Conservation (phyloP, 148 eudicot genomes). For the Pouteria glomerata region DNA sequence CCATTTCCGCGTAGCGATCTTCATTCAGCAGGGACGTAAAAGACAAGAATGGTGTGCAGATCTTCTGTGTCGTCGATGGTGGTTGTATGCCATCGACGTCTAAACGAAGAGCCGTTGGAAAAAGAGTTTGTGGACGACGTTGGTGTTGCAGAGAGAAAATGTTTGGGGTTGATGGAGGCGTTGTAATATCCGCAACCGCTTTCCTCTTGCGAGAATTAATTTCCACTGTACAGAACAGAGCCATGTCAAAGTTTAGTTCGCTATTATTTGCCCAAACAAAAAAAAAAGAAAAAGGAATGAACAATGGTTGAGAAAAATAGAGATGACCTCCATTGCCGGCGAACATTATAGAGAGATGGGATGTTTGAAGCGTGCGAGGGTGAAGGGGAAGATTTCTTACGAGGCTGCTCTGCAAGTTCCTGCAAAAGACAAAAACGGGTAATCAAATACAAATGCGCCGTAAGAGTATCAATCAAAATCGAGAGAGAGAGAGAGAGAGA, state of each 20-base stretch:
- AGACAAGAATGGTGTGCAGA: not conserved
- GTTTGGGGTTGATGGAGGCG: not conserved
- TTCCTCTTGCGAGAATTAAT: constrained; percentile 9
- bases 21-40: constrained; percentile 9
- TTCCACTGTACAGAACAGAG: not conserved
- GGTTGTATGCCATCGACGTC: not conserved
- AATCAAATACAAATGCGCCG: no score
- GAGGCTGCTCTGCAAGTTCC: constrained; percentile 1
- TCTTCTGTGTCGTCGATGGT: not conserved
- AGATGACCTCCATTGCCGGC: constrained; percentile 6
- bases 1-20: not conserved
- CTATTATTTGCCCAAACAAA: not conserved
- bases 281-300: not conserved
- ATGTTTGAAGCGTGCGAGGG: not conserved
- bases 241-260: not conserved
- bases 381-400: not conserved
- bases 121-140: not conserved
- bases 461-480: not conserved
- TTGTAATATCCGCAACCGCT: not conserved
- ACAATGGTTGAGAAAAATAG: not conserved
- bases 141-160: not conserved
- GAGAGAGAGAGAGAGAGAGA: no score
- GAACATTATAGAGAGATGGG: not conserved
- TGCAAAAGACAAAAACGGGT: not conserved
- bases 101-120: not conserved